Evolutionary conservation across 495 filamentous ascomycete species (phyloP), one percentile per base, ranked within the genome.

Genomic region (Aspergillus ellipticus): DNA sequence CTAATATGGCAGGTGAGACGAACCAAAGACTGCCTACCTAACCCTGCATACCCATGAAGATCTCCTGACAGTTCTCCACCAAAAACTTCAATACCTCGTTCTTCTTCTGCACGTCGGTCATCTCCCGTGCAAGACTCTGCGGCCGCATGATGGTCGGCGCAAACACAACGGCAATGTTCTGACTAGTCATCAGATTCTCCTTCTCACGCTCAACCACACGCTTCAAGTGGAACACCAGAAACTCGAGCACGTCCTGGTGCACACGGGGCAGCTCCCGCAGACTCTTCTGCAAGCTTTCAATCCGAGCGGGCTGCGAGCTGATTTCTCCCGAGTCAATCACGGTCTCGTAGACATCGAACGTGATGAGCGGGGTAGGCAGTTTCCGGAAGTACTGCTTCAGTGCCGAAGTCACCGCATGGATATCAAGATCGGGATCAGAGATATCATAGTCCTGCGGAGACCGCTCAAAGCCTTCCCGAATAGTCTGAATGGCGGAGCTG

Each of bases 321-420:
- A 74, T 68, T 28, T 78, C 73, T 8, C 65, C 67, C 6, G 88
- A 88, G 45, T 96, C 92, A 45, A 99, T 79, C 47, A 99, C 79
- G 37, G 80, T 82, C 49, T 97, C 92, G 63, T 99, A 99, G 19
- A 94, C 82, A 17, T 96, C 92, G 69, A 85, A 96, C 0, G 94
- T 96, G 62, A 99, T 86, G 17, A 99, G 78, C 4, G 95, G 95
- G 8, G 79, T 89, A 0, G 95, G 95, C 22, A 99, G 79, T 68
- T 91, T 96, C 57, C 94, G 84, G 82, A 99, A 96, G 68, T 97
- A 99, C 67, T 97, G 93, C 72, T 99, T 99, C 54, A 99, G 82
- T 33, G 89, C 89, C 58, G 89, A 94, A 4, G 95, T 97, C 49
- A 99, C 95, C 17, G 93, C 90, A 54, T 95, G 93, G 63, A 99